Evolutionary conservation across 306 rosid genomes (phyloP).

Genomic region (Bauhinia variegata): DNA sequence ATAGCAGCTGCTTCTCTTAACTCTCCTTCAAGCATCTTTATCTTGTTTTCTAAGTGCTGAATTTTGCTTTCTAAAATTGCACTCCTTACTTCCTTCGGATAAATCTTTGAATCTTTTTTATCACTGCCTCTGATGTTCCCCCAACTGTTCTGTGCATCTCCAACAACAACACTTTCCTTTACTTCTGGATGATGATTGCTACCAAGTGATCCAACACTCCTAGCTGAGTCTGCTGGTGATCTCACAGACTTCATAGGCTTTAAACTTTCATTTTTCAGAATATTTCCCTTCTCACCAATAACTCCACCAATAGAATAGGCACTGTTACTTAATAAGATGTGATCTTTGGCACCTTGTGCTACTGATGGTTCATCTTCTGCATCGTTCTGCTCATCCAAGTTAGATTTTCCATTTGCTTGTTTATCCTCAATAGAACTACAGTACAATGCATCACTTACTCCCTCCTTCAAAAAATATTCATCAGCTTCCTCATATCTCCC

Average conservation of each 20-base stretch:
- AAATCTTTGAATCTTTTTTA: conserved; percentile 70
- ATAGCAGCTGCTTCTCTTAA: conserved; percentile 90
- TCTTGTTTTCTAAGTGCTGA: conserved; percentile 72
- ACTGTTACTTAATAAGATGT: conserved; percentile 37
- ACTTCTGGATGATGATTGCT: conserved; percentile 50
- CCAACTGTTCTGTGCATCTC: conserved; percentile 51
- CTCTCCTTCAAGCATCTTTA: conserved; percentile 91
- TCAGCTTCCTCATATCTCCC: conserved; percentile 41
- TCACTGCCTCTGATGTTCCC: conserved; percentile 56
- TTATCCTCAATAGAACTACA: conserved; percentile 42
- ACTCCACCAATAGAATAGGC: conserved; percentile 34
- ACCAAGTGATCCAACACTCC: conserved; percentile 47
- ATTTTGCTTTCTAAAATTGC: conserved; percentile 65
- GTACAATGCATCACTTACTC: conserved; percentile 38
- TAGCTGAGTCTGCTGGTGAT: conserved; percentile 61
- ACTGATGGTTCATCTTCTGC: conserved; percentile 48
- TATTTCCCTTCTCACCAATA: conserved; percentile 43
- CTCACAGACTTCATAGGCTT: conserved; percentile 86
- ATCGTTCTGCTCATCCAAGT: conserved; percentile 42
- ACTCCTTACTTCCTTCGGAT: conserved; percentile 71
- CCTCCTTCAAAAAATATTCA: conserved; percentile 40
- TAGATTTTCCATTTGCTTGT: conserved; percentile 37
- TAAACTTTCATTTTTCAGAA: conserved; percentile 53
- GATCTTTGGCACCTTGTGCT: conserved; percentile 41
- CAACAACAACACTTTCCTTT: conserved; percentile 51